These are phyloP conservation scores for Apiotrichum porosum DNA, from an alignment of 1,284 basidiomycete genomes.

Conservation along the genomic window DNA sequence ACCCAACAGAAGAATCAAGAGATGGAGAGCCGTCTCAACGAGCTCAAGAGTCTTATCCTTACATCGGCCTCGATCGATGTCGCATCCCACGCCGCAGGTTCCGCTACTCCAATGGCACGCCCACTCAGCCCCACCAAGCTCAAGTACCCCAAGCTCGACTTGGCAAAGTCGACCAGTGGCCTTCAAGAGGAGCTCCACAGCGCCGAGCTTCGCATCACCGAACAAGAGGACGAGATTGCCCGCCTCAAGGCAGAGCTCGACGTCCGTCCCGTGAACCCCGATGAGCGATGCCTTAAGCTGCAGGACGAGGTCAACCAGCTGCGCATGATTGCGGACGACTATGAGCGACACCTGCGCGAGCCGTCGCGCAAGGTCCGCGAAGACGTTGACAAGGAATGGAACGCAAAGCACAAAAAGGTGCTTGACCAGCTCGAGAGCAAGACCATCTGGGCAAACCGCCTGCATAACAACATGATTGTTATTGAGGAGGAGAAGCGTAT, in stretches of 20 bases:
- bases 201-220: conserved; percentile 66
- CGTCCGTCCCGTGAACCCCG: conserved; percentile 37
- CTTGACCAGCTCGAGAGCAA: conserved; percentile 54
- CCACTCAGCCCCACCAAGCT: conserved; percentile 74
- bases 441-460: conserved; percentile 40
- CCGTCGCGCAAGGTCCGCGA: conserved; percentile 67
- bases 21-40: conserved; percentile 71
- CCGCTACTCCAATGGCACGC: conserved; percentile 53
- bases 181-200: conserved; percentile 79
- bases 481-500: conserved; percentile 33
- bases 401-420: conserved; percentile 59
- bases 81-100: not conserved
- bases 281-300: conserved; percentile 41
- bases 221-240: conserved; percentile 71
- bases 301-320: conserved; percentile 42
- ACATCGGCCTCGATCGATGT: conserved; percentile 66
- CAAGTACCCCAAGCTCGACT: conserved; percentile 54
- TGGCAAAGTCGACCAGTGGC: conserved; percentile 71
- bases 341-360: conserved; percentile 57
- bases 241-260: conserved; percentile 50
- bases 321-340: conserved; percentile 45
- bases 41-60: conserved; percentile 78
- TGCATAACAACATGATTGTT: conserved; percentile 42
- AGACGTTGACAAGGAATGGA: conserved; percentile 76
- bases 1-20: conserved; percentile 57